Base-by-base conservation (phyloP, 176 grass and related monocot genomes). In the Pontederia crassipes region DNA sequence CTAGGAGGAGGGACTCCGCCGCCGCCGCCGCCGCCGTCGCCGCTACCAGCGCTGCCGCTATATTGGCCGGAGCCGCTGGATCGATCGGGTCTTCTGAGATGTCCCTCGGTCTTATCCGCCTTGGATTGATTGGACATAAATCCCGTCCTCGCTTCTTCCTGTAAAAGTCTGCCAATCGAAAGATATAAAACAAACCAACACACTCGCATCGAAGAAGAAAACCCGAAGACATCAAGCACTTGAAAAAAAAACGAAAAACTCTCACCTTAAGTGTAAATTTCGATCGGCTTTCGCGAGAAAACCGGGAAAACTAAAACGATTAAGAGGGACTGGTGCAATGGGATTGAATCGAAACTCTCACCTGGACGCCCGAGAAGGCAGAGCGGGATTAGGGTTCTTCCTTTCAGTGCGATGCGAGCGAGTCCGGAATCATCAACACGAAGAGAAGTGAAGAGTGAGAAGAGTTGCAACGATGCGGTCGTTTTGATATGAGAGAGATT, bases 41-140 rank as follows among this genome's bases (percentile, higher is more conserved):
- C 71, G 61, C 75, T 78, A 69, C 83, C 78, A 54, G 77, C 59
- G 68, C 74, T 70, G 64, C 83, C 83, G 74, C 80, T 77, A 64
- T 76, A 75, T 59, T 86, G 74, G 66, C 74, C 83, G 65, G 82
- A 83, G 90, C 70, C 77, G 67, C 66, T 78, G 62, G 83, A 81
- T 78, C 86, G 80, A 68, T 46, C 68, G 78, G 86, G 73, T 90
- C 82, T 90, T 79, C 82, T 85, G 13, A 14, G 62, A 73, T 82
- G 58, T 67, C 77, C 86, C 79, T 85, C 83, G 76, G 72, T 78
- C 74, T 75, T 85, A 78, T 77, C 74, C 35, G 57, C 79, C 79
- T 55, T 72, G 16, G 69, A 51, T 72, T 72, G 55, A 50, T 72
- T 60, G 56, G 91, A 96, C 91, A 96, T 96, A 96, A 79, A 81